A percentile compares a stretch with the other conserved stretches of the same genome.
Conservation (phyloP, 2,329 filamentous ascomycete genomes). For the Fusarium avenaceum region DNA sequence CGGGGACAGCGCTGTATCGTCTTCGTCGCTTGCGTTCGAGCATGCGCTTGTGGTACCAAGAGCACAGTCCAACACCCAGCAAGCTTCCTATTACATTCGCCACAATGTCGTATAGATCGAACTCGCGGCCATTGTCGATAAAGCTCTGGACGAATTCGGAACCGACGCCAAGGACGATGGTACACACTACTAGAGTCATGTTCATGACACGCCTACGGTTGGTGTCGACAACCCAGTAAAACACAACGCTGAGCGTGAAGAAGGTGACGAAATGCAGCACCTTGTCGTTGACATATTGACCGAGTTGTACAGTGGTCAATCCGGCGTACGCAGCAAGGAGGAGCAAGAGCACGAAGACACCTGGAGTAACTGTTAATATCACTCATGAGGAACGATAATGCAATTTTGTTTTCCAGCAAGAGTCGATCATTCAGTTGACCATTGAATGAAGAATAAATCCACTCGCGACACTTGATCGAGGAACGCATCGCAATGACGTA, state of each 20-base stretch:
- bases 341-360: constrained; percentile 77
- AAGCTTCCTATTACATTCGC: constrained; percentile 88
- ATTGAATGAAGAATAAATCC: neutral
- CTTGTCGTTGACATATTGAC: constrained; percentile 83
- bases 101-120: constrained; percentile 86
- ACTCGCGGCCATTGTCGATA: constrained; percentile 77
- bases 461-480: constrained; percentile 7
- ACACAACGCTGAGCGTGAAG: constrained; percentile 86
- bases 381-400: neutral
- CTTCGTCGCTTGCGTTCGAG: constrained; percentile 84
- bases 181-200: constrained; percentile 85
- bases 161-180: constrained; percentile 76
- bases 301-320: constrained; percentile 74
- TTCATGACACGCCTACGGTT: constrained; percentile 87
- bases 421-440: neutral
- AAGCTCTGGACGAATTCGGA: constrained; percentile 82
- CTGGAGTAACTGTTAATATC: constrained; percentile 58
- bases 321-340: constrained; percentile 84
- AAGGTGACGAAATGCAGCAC: constrained; percentile 88
- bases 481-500: constrained; percentile 58
- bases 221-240: constrained; percentile 98
- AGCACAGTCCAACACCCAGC: constrained; percentile 78
- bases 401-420: neutral
- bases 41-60: constrained; percentile 97
- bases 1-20: constrained; percentile 78